Evolutionary conservation across 2,329 filamentous ascomycete genomes (phyloP).

Genomic region (Verticillium tricorpus): DNA sequence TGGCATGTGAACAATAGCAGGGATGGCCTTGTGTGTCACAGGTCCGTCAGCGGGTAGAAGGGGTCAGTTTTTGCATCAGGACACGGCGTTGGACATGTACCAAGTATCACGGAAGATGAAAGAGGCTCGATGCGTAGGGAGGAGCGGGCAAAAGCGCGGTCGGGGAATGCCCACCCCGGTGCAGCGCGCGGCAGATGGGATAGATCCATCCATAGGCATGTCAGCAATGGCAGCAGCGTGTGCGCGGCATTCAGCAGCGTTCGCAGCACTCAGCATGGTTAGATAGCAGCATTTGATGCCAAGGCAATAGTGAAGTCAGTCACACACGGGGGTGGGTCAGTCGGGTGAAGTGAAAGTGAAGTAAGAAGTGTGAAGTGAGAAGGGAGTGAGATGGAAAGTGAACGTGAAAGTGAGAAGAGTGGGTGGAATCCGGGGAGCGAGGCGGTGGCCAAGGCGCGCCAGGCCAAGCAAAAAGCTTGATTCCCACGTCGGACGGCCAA

Average conservation of each 20-base stretch:
- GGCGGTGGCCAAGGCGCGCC: neutral
- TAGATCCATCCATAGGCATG: neutral
- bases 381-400: too few relatives aligned
- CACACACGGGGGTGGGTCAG: neutral
- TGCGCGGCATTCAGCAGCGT: neutral
- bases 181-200: neutral
- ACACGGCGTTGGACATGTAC: neutral
- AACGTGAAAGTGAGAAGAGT: neutral
- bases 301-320: neutral
- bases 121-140: neutral
- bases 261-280: neutral
- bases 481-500: neutral
- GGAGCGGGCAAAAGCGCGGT: neutral
- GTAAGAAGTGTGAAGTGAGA: neutral
- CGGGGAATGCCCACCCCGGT: neutral
- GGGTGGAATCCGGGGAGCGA: neutral
- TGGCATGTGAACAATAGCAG: neutral
- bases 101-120: neutral
- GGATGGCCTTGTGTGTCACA: neutral
- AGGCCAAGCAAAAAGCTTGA: neutral
- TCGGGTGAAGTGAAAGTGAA: neutral
- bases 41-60: neutral
- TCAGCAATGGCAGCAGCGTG: neutral
- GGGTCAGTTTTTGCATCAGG: neutral
- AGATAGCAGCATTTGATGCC: neutral